phyloP scores from a whole-genome alignment of 148 eudicot genomes.

The Chenopodium quinoa region DNA sequence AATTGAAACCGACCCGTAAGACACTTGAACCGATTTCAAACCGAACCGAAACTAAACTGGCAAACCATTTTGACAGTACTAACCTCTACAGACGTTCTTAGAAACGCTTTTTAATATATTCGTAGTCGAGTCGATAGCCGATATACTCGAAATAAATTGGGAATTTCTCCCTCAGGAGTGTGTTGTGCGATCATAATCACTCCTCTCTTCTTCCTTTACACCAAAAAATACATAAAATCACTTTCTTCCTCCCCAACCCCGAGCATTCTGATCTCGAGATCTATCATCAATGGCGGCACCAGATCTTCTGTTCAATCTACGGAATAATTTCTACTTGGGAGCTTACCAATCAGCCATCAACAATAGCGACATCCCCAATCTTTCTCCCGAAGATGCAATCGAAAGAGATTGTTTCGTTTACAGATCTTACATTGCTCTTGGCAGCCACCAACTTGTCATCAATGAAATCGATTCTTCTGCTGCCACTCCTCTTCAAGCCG shows the following conservation, averaged over 20 bases:
- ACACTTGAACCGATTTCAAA: too few species aligned
- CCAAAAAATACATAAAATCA: too few species aligned
- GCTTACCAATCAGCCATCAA: conserved; percentile 89
- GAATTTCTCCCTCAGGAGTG: too few species aligned
- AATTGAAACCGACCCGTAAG: too few species aligned
- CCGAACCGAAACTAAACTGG: too few species aligned
- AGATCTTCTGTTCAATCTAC: conserved; percentile 65
- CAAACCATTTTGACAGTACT: too few species aligned
- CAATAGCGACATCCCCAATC: conserved; percentile 73
- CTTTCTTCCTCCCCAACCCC: background rate
- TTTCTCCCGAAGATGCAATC: conserved; percentile 60
- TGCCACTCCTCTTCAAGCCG: conserved; percentile 88
- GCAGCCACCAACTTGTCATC: conserved; percentile 82
- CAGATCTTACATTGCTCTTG: conserved; percentile 91
- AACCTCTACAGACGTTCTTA: too few species aligned
- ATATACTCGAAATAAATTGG: too few species aligned
- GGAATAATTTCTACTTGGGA: conserved; percentile 87
- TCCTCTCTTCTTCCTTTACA: too few species aligned
- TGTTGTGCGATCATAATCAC: too few species aligned
- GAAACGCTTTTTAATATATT: too few species aligned
- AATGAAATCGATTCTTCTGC: conserved; percentile 76
- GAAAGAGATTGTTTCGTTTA: conserved; percentile 75
- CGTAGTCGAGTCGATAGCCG: too few species aligned
- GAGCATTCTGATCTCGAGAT: background rate
- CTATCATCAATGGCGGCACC: conserved; percentile 59